phyloP scores from a whole-genome alignment of 192 early-diverging fungal genomes.

The Spizellomyces sp. region DNA sequence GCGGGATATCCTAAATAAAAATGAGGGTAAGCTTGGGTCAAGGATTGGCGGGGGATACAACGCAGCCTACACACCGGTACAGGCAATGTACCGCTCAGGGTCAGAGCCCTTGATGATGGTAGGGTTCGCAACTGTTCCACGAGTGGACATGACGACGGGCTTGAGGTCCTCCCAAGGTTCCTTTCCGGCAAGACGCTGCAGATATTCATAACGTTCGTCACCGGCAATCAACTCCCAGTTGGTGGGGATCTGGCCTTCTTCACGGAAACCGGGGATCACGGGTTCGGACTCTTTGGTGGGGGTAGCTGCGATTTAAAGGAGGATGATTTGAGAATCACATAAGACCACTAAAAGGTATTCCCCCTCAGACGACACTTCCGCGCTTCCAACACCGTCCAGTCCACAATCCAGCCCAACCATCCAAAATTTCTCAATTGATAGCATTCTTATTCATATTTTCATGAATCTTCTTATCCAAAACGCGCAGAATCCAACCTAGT shows the following conservation, averaged over 20 bases:
- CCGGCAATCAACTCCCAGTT: constrained; percentile 90
- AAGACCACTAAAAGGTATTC: too few species aligned
- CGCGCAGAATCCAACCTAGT: background rate
- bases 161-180: constrained; percentile 85
- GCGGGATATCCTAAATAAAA: constrained; percentile 79
- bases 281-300: constrained; percentile 4
- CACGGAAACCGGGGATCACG: constrained; percentile 59
- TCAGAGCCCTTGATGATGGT: constrained; percentile 83
- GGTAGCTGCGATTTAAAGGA: background rate
- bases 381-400: too few species aligned
- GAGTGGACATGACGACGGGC: constrained; percentile 70
- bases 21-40: background rate
- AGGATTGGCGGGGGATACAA: background rate
- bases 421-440: too few species aligned
- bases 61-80: constrained; percentile 72
- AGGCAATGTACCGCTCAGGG: constrained; percentile 84
- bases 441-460: too few species aligned
- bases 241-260: constrained; percentile 65
- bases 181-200: constrained; percentile 82
- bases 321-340: too few species aligned
- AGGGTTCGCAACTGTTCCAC: constrained; percentile 83
- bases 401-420: too few species aligned
- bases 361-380: too few species aligned
- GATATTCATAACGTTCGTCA: constrained; percentile 85
- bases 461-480: too few species aligned